Percentiles rank a stretch among this genome's conserved stretches.
Evolutionary conservation across 768 basidiomycete genomes (phyloP).

Genomic region (Trametes cubensis): DNA sequence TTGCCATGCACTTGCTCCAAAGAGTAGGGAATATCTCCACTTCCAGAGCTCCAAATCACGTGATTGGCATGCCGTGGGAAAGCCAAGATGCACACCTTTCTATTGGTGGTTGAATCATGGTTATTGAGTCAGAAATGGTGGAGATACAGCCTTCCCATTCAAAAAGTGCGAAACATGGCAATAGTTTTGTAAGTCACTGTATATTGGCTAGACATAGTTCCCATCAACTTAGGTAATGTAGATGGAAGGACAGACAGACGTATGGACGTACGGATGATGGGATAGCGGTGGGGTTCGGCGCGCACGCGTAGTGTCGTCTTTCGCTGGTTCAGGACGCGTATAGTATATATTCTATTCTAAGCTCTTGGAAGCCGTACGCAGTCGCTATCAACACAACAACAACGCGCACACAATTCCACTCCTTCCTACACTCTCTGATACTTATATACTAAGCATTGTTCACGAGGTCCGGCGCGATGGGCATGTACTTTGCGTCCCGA

Average conservation of each 20-base stretch:
- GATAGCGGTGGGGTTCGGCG: neutral
- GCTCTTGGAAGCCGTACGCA: conserved; percentile 3
- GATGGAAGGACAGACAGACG: neutral
- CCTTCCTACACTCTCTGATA: neutral
- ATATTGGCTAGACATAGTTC: conserved; percentile 27
- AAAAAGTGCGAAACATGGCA: no score
- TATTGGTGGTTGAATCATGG: no score
- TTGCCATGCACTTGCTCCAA: no score
- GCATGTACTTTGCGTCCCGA: no score
- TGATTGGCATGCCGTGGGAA: no score
- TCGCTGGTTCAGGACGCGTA: conserved; percentile 22
- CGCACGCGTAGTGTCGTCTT: neutral
- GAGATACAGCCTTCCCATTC: no score
- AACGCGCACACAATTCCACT: neutral
- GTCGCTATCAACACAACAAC: neutral
- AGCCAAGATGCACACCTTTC: no score
- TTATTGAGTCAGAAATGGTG: no score
- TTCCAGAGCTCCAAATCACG: no score
- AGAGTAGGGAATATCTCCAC: no score
- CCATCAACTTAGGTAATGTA: neutral
- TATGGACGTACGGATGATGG: neutral
- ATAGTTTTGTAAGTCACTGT: no score
- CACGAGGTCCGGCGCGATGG: no score
- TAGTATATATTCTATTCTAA: conserved; percentile 17
- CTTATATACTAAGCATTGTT: conserved; percentile 10